These are phyloP conservation scores for Wickerhamiella kurtzmanii DNA, from an alignment of 805 yeast species.

Conservation along the genomic window DNA sequence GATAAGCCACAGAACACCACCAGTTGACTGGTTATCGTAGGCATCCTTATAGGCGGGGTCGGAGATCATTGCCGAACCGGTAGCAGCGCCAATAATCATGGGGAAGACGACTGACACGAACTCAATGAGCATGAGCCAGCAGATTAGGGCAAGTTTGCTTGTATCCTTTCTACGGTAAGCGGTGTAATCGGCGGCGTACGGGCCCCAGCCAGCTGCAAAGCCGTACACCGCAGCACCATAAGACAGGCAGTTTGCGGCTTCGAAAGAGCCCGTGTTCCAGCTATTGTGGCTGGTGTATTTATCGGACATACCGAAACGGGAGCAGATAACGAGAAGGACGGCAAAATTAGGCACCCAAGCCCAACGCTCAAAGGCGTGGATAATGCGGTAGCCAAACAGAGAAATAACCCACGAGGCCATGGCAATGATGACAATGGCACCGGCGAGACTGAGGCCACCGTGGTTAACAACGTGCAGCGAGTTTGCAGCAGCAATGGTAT, in stretches of 20 bases:
- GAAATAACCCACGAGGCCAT: slow-evolving; percentile 55
- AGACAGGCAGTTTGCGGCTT: slow-evolving; percentile 65
- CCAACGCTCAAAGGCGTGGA: slow-evolving; percentile 72
- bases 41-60: slow-evolving; percentile 32
- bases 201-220: slow-evolving; percentile 89
- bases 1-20: slow-evolving; percentile 73
- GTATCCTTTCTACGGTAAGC: slow-evolving; percentile 66
- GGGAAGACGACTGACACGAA: slow-evolving; percentile 56
- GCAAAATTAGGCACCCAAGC: slow-evolving; percentile 75
- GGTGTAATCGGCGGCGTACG: slow-evolving; percentile 85
- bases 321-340: slow-evolving; percentile 65
- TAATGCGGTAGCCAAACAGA: slow-evolving; percentile 68
- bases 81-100: slow-evolving; percentile 75
- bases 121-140: slow-evolving; percentile 51
- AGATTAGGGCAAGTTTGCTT: slow-evolving; percentile 45
- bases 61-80: slow-evolving; percentile 51
- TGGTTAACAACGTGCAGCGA: slow-evolving; percentile 62
- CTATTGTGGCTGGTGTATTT: slow-evolving; percentile 42
- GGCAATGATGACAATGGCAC: slow-evolving; percentile 66
- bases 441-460: slow-evolving; percentile 70
- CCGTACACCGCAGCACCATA: slow-evolving; percentile 79
- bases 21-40: slow-evolving; percentile 41
- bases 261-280: slow-evolving; percentile 43
- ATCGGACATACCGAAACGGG: slow-evolving; percentile 54
- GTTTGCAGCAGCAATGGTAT: slow-evolving; percentile 81